Conservation (phyloP, 2,329 filamentous ascomycete species). For the Paramyrothecium roridum region DNA sequence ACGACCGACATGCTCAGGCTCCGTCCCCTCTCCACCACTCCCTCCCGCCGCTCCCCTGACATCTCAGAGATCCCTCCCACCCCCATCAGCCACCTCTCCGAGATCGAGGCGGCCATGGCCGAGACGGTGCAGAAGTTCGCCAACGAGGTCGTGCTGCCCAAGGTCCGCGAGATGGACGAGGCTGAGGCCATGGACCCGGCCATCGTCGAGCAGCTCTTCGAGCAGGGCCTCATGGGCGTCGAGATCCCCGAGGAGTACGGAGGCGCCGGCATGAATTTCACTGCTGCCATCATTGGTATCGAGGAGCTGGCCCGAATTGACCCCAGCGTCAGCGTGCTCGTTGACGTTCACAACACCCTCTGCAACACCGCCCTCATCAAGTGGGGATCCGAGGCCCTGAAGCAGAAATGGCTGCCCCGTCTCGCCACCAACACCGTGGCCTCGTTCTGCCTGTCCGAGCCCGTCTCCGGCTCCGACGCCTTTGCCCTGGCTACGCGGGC, state of each 20-base stretch:
- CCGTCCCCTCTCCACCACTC: constrained; percentile 60
- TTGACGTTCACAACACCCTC: constrained; percentile 96
- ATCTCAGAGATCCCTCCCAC: constrained; percentile 80
- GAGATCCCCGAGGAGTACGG: constrained; percentile 98
- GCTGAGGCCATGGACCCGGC: constrained; percentile 86
- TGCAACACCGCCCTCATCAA: constrained; percentile 92
- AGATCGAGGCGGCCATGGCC: constrained; percentile 84
- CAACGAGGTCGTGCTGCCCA: constrained; percentile 81
- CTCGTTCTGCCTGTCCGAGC: constrained; percentile 91
- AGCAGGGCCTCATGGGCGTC: constrained; percentile 95
- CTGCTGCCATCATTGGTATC: constrained; percentile 90
- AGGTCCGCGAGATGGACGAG: constrained; percentile 97
- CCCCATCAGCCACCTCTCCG: constrained; percentile 88
- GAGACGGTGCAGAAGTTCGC: constrained; percentile 91
- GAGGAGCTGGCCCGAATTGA: constrained; percentile 94
- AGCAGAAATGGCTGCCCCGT: constrained; percentile 85
- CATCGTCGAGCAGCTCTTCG: constrained; percentile 89
- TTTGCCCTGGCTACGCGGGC: constrained; percentile 94
- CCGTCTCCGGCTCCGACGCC: constrained; percentile 88
- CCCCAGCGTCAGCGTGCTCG: constrained; percentile 90
- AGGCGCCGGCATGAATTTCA: constrained; percentile 98
- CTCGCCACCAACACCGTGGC: constrained; percentile 87
- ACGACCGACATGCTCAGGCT: constrained; percentile 20
- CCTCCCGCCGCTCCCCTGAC: constrained; percentile 51
- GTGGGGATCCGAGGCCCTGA: constrained; percentile 71